phyloP scores from a whole-genome alignment of 306 rosid species.

The Abrus pulchellus region DNA sequence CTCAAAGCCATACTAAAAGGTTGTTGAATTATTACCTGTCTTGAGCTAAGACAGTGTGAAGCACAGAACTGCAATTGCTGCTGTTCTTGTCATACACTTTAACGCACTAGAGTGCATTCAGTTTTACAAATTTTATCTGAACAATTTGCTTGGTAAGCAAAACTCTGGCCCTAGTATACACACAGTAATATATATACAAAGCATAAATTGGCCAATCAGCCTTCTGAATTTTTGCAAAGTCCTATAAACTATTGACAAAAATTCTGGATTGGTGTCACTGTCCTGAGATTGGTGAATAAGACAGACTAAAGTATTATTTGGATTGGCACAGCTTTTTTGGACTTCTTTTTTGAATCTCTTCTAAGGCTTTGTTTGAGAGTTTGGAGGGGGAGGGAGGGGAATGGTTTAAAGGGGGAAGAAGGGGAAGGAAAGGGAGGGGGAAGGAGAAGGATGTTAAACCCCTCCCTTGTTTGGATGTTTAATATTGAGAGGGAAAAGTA shows the following conservation, averaged over 20 bases:
- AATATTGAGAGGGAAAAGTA: too few relatives aligned
- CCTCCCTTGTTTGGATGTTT: too few relatives aligned
- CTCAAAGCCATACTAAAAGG: slow-evolving; percentile 18
- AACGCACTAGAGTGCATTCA: slow-evolving; percentile 10
- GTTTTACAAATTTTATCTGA: slow-evolving; percentile 2
- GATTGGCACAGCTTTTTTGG: neutral
- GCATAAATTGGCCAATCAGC: slow-evolving; percentile 34
- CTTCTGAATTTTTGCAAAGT: neutral
- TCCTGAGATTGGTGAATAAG: slow-evolving; percentile 3
- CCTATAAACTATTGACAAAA: slow-evolving; percentile 8
- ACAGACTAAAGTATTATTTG: neutral
- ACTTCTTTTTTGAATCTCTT: neutral
- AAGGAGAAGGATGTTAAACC: too few relatives aligned
- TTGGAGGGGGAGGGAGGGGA: too few relatives aligned
- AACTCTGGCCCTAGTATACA: neutral
- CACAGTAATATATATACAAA: neutral
- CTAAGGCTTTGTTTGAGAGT: too few relatives aligned
- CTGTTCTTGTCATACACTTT: neutral
- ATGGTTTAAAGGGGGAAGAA: too few relatives aligned
- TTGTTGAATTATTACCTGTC: neutral
- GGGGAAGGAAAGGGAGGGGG: too few relatives aligned
- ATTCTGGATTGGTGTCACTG: neutral
- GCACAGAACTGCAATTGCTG: slow-evolving; percentile 16
- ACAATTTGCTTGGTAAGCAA: neutral
- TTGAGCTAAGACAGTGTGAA: slow-evolving; percentile 13